Conservation (phyloP, 1,284 basidiomycete genomes). For the Irpex sp. region DNA sequence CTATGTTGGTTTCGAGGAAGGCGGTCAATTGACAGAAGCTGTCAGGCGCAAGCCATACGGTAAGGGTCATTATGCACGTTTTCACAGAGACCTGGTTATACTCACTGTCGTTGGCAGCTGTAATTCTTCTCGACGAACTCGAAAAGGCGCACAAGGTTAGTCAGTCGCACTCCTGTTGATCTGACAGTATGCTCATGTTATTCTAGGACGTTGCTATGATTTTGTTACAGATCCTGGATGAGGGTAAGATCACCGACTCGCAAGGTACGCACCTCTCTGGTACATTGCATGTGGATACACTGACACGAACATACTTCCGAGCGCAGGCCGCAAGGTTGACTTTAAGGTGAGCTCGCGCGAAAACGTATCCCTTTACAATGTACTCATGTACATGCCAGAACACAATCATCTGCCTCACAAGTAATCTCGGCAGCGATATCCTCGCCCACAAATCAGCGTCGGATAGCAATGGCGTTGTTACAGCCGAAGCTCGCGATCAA, state of each 20-base stretch:
- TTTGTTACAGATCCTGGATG: conserved; percentile 89
- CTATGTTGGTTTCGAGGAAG: conserved; percentile 93
- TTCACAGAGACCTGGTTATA: too few species aligned
- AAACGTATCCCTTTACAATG: too few species aligned
- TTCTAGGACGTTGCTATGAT: conserved; percentile 83
- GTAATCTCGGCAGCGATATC: conserved; percentile 60
- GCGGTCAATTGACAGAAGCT: conserved; percentile 86
- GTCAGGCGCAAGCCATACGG: conserved; percentile 82
- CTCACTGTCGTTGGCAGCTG: conserved; percentile 39
- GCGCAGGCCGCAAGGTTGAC: conserved; percentile 53
- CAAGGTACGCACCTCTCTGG: conserved; percentile 45
- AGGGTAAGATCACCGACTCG: conserved; percentile 86
- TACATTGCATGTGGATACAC: background rate
- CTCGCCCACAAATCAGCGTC: conserved; percentile 70
- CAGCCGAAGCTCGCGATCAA: conserved; percentile 54
- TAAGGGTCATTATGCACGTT: conserved; percentile 28
- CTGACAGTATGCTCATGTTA: background rate
- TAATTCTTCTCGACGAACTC: conserved; percentile 82
- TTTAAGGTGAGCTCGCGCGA: conserved; percentile 54
- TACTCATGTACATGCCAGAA: conserved; percentile 40
- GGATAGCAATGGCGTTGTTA: conserved; percentile 65
- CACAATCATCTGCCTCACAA: conserved; percentile 72
- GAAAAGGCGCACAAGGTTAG: conserved; percentile 85
- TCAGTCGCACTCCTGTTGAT: background rate
- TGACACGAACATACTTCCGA: background rate